phyloP scores from a whole-genome alignment of 495 filamentous ascomycete species.

The Annulohypoxylon bovei region DNA sequence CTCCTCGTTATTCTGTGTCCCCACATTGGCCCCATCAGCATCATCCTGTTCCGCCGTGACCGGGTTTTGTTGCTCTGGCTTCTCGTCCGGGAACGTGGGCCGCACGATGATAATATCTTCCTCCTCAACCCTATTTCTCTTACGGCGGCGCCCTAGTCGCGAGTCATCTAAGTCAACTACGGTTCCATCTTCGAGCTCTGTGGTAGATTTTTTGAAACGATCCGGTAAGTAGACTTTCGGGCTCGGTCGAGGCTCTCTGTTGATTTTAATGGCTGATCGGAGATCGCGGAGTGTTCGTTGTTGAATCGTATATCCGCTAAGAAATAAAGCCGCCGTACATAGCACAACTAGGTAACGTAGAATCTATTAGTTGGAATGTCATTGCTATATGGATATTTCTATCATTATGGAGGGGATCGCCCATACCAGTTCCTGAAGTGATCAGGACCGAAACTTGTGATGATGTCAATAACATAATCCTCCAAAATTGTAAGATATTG shows the following conservation, averaged over 20 bases:
- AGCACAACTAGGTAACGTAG: conserved; percentile 52
- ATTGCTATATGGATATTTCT: background rate
- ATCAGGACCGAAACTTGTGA: conserved; percentile 62
- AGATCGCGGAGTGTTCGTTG: conserved; percentile 63
- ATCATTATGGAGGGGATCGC: conserved; percentile 15
- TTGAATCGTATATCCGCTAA: conserved; percentile 63
- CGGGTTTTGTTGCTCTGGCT: conserved; percentile 23
- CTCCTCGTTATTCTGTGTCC: conserved; percentile 40
- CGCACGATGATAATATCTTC: conserved; percentile 46
- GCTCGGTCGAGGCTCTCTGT: conserved; percentile 45
- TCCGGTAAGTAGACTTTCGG: conserved; percentile 58
- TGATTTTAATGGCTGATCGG: conserved; percentile 57
- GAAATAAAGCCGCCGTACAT: conserved; percentile 63
- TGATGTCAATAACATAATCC: conserved; percentile 61
- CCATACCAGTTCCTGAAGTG: conserved; percentile 59
- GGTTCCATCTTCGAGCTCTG: conserved; percentile 52
- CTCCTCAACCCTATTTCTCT: background rate
- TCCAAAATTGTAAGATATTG: conserved; percentile 10
- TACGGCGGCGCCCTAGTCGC: conserved; percentile 6
- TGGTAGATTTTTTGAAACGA: conserved; percentile 39
- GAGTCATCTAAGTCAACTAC: conserved; percentile 44
- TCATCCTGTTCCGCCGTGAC: conserved; percentile 22
- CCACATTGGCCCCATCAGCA: conserved; percentile 19
- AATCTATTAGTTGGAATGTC: conserved; percentile 3
- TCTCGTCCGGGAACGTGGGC: conserved; percentile 42